Conservation (phyloP, 176 grass and related monocot species). For the Phoenix dactylifera region DNA sequence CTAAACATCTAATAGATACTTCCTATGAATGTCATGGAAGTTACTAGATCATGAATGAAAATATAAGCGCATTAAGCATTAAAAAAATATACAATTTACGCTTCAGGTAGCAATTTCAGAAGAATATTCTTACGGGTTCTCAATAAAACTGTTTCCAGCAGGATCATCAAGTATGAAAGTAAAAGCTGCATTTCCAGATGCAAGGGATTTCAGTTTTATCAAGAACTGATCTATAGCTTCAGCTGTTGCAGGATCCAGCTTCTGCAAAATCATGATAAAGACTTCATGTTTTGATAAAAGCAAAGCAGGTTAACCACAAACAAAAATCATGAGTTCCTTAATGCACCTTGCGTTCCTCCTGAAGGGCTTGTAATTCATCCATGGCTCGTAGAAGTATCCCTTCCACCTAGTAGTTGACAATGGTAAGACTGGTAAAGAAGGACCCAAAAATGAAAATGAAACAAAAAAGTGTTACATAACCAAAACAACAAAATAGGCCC, state of each 20-base stretch:
- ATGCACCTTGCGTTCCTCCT: slow-evolving; percentile 89
- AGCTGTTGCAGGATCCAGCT: slow-evolving; percentile 81
- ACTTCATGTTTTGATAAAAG: neutral
- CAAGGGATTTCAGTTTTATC: slow-evolving; percentile 63
- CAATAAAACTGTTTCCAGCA: slow-evolving; percentile 90
- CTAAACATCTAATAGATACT: too few species aligned
- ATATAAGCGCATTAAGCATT: neutral
- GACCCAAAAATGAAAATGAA: too few species aligned
- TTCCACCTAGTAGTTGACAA: slow-evolving; percentile 51
- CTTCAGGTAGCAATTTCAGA: neutral
- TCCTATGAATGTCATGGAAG: too few species aligned
- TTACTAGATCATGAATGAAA: neutral
- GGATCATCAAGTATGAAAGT: slow-evolving; percentile 90
- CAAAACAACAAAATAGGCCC: too few species aligned
- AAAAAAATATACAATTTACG: neutral
- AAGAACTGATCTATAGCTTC: slow-evolving; percentile 87
- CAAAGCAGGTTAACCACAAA: slow-evolving; percentile 2
- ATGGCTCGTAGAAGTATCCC: slow-evolving; percentile 67
- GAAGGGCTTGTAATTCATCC: slow-evolving; percentile 64
- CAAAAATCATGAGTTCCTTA: slow-evolving; percentile 2
- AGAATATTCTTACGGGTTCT: slow-evolving; percentile 61
- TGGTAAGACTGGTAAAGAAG: too few species aligned
- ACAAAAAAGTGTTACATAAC: too few species aligned
- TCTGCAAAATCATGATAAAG: slow-evolving; percentile 40
- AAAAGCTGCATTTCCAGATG: slow-evolving; percentile 57